Base-by-base conservation (phyloP, 805 yeast genomes). In the Teunomyces pallodes region DNA sequence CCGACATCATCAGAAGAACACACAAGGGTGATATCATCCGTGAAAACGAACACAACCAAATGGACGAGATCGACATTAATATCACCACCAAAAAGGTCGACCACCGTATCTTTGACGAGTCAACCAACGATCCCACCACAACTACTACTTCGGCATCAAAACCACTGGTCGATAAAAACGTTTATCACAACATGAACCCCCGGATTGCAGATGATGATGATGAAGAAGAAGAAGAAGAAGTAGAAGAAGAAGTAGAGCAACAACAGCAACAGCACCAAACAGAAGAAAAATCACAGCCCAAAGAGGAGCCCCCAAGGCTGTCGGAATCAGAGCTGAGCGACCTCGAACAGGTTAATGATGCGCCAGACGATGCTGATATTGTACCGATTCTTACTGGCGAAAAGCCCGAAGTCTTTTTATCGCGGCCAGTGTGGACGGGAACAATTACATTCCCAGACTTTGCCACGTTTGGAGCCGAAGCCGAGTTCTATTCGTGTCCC, bases 1-100 rank as follows among this genome's bases (percentile, higher is more conserved):
- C 67, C 27, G 90, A 90, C 13, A 76, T 83, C 40, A 81, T 88
- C 54, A 76, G 89, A 55, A 76, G 90, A 57, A 88, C 96, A 3
- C 96, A 90, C 62, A 87, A 86, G 63, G 96, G 97, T 24, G 96
- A 90, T 52, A 91, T 87, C 59, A 64, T 87, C n/a, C 76, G 88
- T 5, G 95, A 86, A 47, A 59, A 62, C 44, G 64, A 64, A 41
- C 55, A 58, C 28, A 47, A 49, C n/a, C 52, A 51, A 8, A 47
- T 44, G 31, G 65, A 63, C 13, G 65, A 59, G 17, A 55, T 57
- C 30, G 68, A 66, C 40, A 57, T 55, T 14, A 55, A 54, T 43
- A 59, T 72, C 24, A 58, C 66, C 6, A 59, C 67, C 9, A 59
- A 64, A 39, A 64, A 64, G 36, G 66, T 72, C 13, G 76, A 72